Conservation (phyloP, 139 green algal species). For the Chlorella sp. region DNA sequence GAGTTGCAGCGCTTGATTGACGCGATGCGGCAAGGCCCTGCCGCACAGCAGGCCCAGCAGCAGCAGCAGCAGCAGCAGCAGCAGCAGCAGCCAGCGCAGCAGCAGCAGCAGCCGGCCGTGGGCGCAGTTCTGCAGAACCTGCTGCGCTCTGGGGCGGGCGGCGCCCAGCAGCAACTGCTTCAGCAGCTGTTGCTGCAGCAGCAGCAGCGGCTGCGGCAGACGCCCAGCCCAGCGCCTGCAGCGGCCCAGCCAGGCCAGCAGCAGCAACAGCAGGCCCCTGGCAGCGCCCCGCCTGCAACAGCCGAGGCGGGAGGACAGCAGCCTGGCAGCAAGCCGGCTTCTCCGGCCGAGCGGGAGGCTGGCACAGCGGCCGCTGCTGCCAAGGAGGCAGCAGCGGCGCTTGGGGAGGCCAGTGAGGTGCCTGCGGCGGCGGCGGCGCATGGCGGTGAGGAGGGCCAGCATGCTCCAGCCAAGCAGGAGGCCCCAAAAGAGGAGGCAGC, state of each 20-base stretch:
- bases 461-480: background rate
- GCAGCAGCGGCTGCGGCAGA: background rate
- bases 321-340: background rate
- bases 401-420: no score
- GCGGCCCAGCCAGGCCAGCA: background rate
- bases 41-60: background rate
- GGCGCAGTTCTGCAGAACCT: slow-evolving; percentile 1
- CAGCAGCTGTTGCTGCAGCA: background rate
- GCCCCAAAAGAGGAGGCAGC: background rate
- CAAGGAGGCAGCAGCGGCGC: background rate
- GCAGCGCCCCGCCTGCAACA: no score
- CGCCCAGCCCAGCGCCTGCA: no score
- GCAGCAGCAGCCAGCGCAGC: background rate
- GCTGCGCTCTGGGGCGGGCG: background rate
- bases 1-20: slow-evolving; percentile 1
- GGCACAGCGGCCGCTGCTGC: background rate
- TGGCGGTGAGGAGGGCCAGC: background rate
- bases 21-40: background rate
- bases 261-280: background rate
- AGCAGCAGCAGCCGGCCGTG: background rate
- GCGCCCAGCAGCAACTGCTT: slow-evolving; percentile 10
- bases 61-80: background rate
- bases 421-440: no score
- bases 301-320: no score
- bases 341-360: background rate